Evolutionary conservation across 495 filamentous ascomycete species (phyloP).

Genomic region (Lichenothelia convexa): DNA sequence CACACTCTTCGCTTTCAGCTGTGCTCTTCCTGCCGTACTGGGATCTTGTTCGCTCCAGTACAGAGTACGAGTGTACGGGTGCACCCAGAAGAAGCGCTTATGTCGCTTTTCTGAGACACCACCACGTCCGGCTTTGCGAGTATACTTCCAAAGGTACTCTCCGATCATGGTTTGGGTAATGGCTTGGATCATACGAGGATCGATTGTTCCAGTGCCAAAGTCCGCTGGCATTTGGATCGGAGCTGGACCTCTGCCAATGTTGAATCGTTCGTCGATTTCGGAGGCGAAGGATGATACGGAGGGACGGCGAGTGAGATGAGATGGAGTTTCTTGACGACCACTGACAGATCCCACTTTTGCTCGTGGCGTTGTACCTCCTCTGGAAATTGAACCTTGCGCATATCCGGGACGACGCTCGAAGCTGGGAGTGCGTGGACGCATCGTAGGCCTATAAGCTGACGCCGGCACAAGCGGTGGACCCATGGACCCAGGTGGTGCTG

Average conservation of each 20-base stretch:
- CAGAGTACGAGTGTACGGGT: constrained; percentile 88
- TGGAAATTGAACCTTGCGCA: constrained; percentile 18
- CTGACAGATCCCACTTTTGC: constrained; percentile 28
- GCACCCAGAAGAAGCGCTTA: constrained; percentile 95
- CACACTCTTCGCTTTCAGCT: constrained; percentile 85
- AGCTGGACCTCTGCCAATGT: constrained; percentile 44
- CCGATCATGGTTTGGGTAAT: constrained; percentile 99
- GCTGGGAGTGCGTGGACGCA: constrained; percentile 56
- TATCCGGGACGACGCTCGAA: constrained; percentile 19
- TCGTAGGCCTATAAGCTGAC: constrained; percentile 43
- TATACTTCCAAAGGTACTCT: constrained; percentile 98
- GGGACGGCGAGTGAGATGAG: constrained; percentile 38
- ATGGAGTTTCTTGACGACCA: constrained; percentile 36
- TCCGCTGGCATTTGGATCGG: constrained; percentile 39
- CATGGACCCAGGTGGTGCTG: constrained; percentile 33
- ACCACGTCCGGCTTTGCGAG: constrained; percentile 68
- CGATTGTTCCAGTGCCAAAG: constrained; percentile 42
- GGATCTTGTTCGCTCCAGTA: constrained; percentile 96
- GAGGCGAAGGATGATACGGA: constrained; percentile 92
- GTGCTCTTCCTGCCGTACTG: constrained; percentile 49
- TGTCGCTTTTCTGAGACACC: constrained; percentile 79
- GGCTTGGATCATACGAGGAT: constrained; percentile 97
- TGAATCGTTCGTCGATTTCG: constrained; percentile 80
- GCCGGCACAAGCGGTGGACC: constrained; percentile 72
- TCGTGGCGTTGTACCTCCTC: constrained; percentile 37